Conservation (phyloP, 2,329 filamentous ascomycete genomes). For the Ilyonectria mors-panacis region DNA sequence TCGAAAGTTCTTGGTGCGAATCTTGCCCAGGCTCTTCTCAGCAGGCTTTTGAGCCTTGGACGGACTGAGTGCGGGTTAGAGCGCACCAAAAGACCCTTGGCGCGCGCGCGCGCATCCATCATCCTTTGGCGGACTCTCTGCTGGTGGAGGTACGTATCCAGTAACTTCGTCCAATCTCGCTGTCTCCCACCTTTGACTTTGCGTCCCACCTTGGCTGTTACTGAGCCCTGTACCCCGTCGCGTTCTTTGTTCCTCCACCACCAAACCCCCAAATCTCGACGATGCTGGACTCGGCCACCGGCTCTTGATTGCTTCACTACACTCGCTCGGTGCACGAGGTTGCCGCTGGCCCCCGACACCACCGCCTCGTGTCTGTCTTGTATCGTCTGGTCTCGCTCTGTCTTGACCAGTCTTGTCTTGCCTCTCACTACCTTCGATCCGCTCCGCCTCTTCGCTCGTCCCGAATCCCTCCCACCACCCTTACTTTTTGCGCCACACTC, state of each 20-base stretch:
- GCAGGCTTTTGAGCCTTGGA: conserved; percentile 9
- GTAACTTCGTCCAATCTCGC: conserved; percentile 20
- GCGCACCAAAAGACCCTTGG: conserved; percentile 21
- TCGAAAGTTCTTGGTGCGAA: conserved; percentile 25
- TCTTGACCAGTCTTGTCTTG: conserved; percentile 19
- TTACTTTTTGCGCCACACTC: conserved; percentile 41
- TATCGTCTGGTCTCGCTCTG: conserved; percentile 15
- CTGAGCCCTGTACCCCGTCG: conserved; percentile 4
- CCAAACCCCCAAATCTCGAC: conserved; percentile 6
- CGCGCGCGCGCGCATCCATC: conserved; percentile 23
- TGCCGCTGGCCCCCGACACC: conserved; percentile 6
- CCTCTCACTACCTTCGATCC: conserved; percentile 32
- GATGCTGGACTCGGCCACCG: conserved; percentile 1
- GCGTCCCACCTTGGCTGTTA: conserved; percentile 7
- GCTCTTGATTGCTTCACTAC: conserved; percentile 15
- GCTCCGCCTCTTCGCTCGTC: conserved; percentile 35
- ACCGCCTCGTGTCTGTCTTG: conserved; percentile 16
- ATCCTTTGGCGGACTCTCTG: conserved; percentile 14
- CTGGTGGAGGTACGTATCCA: conserved; percentile 24
- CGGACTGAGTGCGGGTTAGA: conserved; percentile 24
- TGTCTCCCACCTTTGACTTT: neutral
- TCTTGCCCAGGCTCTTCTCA: conserved; percentile 28
- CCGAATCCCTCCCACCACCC: conserved; percentile 24
- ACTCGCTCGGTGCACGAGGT: conserved; percentile 3
- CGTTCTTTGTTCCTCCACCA: conserved; percentile 7